A percentile compares a stretch with the other conserved stretches of the same genome.
These are phyloP conservation scores for Aspergillus ostianus DNA, from an alignment of 495 filamentous ascomycete genomes.

Conservation along the genomic window DNA sequence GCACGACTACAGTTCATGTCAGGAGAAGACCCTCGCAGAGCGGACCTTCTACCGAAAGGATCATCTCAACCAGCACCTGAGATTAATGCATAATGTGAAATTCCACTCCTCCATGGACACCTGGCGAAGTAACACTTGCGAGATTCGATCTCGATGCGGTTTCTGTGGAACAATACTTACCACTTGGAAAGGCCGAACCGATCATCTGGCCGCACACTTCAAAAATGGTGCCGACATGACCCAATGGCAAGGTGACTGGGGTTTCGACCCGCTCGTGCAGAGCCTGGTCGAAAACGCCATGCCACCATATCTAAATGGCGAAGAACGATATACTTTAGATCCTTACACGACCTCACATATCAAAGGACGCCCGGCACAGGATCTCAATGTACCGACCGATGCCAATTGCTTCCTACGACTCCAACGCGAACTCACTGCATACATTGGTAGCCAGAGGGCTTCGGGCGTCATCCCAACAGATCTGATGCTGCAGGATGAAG, in stretches of 20 bases:
- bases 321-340: slow-evolving; percentile 37
- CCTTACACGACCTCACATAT: slow-evolving; percentile 33
- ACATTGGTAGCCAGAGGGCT: slow-evolving; percentile 46
- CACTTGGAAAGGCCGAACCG: slow-evolving; percentile 69
- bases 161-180: slow-evolving; percentile 66
- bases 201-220: slow-evolving; percentile 73
- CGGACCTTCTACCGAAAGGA: slow-evolving; percentile 88
- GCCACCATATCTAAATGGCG: slow-evolving; percentile 56
- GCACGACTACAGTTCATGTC: slow-evolving; percentile 73
- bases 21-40: slow-evolving; percentile 67
- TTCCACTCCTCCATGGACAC: slow-evolving; percentile 70
- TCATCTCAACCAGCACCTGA: slow-evolving; percentile 80
- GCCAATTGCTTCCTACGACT: slow-evolving; percentile 51
- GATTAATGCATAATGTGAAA: slow-evolving; percentile 73
- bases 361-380: slow-evolving; percentile 17
- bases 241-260: slow-evolving; percentile 79
- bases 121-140: slow-evolving; percentile 71
- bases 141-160: slow-evolving; percentile 70
- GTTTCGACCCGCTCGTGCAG: slow-evolving; percentile 66
- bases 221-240: slow-evolving; percentile 69
- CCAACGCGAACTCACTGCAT: slow-evolving; percentile 57
- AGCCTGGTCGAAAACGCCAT: slow-evolving; percentile 71
- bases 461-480: slow-evolving; percentile 57
- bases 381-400: slow-evolving; percentile 33
- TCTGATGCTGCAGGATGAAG: slow-evolving; percentile 60